phyloP scores from a whole-genome alignment of 2,329 filamentous ascomycete species.

The Arthrobotrys conoides region DNA sequence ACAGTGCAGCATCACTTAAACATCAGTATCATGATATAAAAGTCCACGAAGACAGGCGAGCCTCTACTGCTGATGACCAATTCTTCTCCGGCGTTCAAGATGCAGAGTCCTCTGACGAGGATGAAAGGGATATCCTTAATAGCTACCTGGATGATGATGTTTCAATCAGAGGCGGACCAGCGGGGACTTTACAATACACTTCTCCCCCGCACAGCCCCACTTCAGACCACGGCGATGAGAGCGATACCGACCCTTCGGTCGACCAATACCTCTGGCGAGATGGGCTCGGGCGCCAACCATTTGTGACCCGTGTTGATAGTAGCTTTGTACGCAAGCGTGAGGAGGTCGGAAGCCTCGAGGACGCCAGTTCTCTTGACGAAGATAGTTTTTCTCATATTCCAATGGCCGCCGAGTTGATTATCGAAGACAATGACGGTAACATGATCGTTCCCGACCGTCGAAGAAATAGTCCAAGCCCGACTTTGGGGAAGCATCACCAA shows the following conservation, averaged over 20 bases:
- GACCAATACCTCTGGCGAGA: slow-evolving; percentile 55
- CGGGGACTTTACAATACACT: slow-evolving; percentile 32
- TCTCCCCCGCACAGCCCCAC: slow-evolving; percentile 46
- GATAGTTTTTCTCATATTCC: slow-evolving; percentile 35
- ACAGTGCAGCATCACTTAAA: slow-evolving; percentile 68
- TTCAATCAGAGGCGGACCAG: slow-evolving; percentile 26
- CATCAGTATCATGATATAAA: slow-evolving; percentile 69
- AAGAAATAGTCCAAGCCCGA: slow-evolving; percentile 54
- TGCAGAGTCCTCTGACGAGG: slow-evolving; percentile 62
- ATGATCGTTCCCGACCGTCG: slow-evolving; percentile 57
- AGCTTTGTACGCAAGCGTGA: slow-evolving; percentile 54
- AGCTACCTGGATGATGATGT: slow-evolving; percentile 56
- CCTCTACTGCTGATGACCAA: slow-evolving; percentile 78
- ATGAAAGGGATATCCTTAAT: slow-evolving; percentile 53
- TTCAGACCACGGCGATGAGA: slow-evolving; percentile 41
- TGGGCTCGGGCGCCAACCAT: slow-evolving; percentile 47
- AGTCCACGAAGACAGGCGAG: slow-evolving; percentile 75
- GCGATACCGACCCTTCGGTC: slow-evolving; percentile 42
- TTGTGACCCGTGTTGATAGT: slow-evolving; percentile 54
- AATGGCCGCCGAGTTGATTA: slow-evolving; percentile 46
- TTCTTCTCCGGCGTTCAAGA: slow-evolving; percentile 74
- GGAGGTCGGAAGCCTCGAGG: slow-evolving; percentile 51
- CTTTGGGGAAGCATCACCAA: slow-evolving; percentile 47
- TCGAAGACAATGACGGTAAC: slow-evolving; percentile 59
- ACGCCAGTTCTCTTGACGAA: slow-evolving; percentile 50